Evolutionary conservation across 2,329 filamentous ascomycete species (phyloP).

Genomic region (Paraphoma chrysanthemicola): DNA sequence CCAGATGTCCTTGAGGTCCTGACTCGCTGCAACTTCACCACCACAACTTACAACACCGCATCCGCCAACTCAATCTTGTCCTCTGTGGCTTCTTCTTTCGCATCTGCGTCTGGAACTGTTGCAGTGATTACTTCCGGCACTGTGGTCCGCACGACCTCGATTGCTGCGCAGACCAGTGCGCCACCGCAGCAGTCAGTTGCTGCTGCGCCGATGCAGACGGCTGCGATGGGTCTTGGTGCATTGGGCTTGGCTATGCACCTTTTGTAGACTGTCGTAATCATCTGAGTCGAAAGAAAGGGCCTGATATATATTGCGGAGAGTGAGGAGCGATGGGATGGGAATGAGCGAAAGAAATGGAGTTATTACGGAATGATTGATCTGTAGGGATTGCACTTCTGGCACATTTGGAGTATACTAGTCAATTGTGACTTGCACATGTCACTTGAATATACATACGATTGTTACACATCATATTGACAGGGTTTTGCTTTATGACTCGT

Average conservation of each 20-base stretch:
- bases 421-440: no score
- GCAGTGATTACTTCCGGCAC: slow-evolving; percentile 13
- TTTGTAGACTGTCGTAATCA: slow-evolving; percentile 10
- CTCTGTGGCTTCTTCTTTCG: slow-evolving; percentile 5
- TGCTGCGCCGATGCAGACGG: slow-evolving; percentile 20
- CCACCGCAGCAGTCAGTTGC: slow-evolving; percentile 6
- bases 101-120: slow-evolving; percentile 12
- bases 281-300: no score
- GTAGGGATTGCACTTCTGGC: no score
- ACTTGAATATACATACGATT: no score
- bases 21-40: slow-evolving; percentile 37
- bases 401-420: no score
- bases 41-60: slow-evolving; percentile 30
- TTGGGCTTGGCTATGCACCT: slow-evolving; percentile 26
- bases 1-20: slow-evolving; percentile 37
- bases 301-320: no score
- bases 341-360: no score
- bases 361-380: no score
- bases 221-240: slow-evolving; percentile 26
- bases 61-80: slow-evolving; percentile 12
- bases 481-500: no score
- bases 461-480: no score
- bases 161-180: slow-evolving; percentile 1
- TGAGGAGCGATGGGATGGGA: no score
- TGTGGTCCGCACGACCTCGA: slow-evolving; percentile 4